Conservation (phyloP, 1,284 basidiomycete genomes). For the Tilletia setariae region DNA sequence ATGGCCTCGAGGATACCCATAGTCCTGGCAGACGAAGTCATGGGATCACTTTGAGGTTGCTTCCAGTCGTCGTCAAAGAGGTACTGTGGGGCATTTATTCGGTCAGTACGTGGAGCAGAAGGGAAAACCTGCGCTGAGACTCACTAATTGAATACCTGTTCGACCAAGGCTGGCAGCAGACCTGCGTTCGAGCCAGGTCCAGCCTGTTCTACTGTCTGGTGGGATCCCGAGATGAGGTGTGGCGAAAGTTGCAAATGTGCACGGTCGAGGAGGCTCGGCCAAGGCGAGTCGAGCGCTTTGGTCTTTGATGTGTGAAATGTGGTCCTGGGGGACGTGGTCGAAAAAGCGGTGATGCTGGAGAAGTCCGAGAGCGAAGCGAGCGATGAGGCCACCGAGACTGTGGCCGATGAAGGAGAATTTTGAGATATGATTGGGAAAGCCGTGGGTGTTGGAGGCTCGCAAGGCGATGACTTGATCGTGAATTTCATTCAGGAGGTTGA, state of each 20-base stretch:
- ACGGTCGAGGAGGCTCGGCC: slow-evolving; percentile 5
- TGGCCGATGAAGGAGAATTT: slow-evolving; percentile 57
- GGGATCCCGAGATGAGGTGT: slow-evolving; percentile 71
- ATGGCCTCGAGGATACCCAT: slow-evolving; percentile 31
- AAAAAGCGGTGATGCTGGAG: slow-evolving; percentile 60
- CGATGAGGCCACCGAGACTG: slow-evolving; percentile 73
- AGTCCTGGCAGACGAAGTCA: neutral
- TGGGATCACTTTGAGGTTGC: too few relatives aligned
- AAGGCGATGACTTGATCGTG: slow-evolving; percentile 26
- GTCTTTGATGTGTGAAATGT: neutral
- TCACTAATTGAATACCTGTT: slow-evolving; percentile 71
- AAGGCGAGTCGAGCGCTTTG: neutral
- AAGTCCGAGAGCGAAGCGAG: slow-evolving; percentile 72
- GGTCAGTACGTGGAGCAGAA: neutral
- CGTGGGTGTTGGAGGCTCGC: slow-evolving; percentile 17
- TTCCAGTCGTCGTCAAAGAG: slow-evolving; percentile 8
- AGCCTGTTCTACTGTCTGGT: slow-evolving; percentile 20
- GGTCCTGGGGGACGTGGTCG: neutral
- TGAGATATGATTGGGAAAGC: neutral
- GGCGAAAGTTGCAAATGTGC: slow-evolving; percentile 70
- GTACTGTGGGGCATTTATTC: neutral
- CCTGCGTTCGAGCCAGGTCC: neutral
- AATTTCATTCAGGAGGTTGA: slow-evolving; percentile 67
- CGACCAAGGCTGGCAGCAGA: slow-evolving; percentile 61
- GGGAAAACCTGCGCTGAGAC: neutral